A percentile compares a stretch with the other conserved stretches of the same genome.
Evolutionary conservation across 345 rosid species (phyloP).

Genomic region (Pugionium dolabratum): DNA sequence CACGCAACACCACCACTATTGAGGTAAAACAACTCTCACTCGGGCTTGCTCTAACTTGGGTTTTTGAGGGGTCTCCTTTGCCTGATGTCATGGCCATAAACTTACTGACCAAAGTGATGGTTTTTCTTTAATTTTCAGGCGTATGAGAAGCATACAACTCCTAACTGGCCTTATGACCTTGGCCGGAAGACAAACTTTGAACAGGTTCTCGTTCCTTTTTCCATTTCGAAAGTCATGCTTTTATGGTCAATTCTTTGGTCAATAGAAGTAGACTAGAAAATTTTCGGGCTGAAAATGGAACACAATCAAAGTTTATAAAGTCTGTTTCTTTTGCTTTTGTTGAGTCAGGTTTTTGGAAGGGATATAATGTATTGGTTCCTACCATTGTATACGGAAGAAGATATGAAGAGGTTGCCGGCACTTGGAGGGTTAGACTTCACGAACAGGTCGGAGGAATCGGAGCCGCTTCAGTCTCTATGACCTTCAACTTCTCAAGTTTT

Average conservation of each 20-base stretch:
- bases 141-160: slow-evolving; percentile 65
- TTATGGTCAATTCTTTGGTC: not conserved
- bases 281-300: not conserved
- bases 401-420: slow-evolving; percentile 49
- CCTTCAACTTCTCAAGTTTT: not conserved
- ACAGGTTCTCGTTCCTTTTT: slow-evolving; percentile 56
- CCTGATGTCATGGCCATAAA: slow-evolving; percentile 9
- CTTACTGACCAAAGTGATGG: slow-evolving; percentile 19
- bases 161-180: slow-evolving; percentile 75
- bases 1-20: slow-evolving; percentile 73
- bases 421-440: slow-evolving; percentile 63
- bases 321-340: not conserved
- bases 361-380: slow-evolving; percentile 68
- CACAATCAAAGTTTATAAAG: not conserved
- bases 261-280: not conserved
- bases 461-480: slow-evolving; percentile 43
- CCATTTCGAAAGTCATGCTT: slow-evolving; percentile 21
- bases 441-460: slow-evolving; percentile 51
- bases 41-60: not conserved
- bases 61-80: slow-evolving; percentile 17
- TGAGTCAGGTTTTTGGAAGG: slow-evolving; percentile 63
- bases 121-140: slow-evolving; percentile 45
- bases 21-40: slow-evolving; percentile 54
- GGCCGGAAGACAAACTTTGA: slow-evolving; percentile 76
- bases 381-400: slow-evolving; percentile 66